Conservation (phyloP, 805 yeast genomes). For the Monosporozyma solicola region DNA sequence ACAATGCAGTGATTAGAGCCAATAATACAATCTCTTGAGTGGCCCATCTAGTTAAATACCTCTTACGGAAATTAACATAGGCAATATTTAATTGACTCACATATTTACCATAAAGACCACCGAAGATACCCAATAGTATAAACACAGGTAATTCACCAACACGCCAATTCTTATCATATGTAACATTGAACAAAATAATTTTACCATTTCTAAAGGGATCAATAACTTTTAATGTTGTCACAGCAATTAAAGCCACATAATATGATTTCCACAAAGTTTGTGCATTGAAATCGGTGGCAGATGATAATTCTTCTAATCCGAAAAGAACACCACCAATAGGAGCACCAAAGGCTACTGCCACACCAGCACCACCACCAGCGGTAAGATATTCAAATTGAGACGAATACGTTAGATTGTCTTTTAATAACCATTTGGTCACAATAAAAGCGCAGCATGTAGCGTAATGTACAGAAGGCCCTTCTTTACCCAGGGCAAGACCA, state of each 20-base stretch:
- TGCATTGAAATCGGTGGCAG: slow-evolving; percentile 60
- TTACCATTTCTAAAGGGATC: slow-evolving; percentile 95
- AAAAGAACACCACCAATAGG: slow-evolving; percentile 96
- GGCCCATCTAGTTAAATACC: slow-evolving; percentile 39
- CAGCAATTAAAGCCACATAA: slow-evolving; percentile 84
- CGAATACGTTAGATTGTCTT: slow-evolving; percentile 28
- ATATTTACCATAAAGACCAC: slow-evolving; percentile 81
- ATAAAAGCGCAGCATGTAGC: slow-evolving; percentile 92
- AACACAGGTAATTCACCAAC: slow-evolving; percentile 76
- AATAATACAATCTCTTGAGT: slow-evolving; percentile 63
- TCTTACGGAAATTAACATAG: slow-evolving; percentile 69
- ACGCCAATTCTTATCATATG: slow-evolving; percentile 80
- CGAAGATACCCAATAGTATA: slow-evolving; percentile 73
- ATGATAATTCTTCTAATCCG: slow-evolving; percentile 75
- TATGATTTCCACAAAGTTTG: slow-evolving; percentile 86
- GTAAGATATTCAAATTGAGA: slow-evolving; percentile 41
- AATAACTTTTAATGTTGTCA: slow-evolving; percentile 64
- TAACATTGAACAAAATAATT: slow-evolving; percentile 86
- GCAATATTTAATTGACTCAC: slow-evolving; percentile 68
- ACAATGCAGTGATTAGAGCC: slow-evolving; percentile 58
- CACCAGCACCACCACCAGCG: slow-evolving; percentile 96
- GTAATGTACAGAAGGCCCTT: slow-evolving; percentile 96
- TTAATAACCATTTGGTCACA: slow-evolving; percentile 47
- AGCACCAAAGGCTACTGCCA: slow-evolving; percentile 94
- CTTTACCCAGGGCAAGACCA: slow-evolving; percentile 91